These are phyloP conservation scores for Blastomyces parvus DNA, from an alignment of 2,329 filamentous ascomycete species.

Conservation along the genomic window DNA sequence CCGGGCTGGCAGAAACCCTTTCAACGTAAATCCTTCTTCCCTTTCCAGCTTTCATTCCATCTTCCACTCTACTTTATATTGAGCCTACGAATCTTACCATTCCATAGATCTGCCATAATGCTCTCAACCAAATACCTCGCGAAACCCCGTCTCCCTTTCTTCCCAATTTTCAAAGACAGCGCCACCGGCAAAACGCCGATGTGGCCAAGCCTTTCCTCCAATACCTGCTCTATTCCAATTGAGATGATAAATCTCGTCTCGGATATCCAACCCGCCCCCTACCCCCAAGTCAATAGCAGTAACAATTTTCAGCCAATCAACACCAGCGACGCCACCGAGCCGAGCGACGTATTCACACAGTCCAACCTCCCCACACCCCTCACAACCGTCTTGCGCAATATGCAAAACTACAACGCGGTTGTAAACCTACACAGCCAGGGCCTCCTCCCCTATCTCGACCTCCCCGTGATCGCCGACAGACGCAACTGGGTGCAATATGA, in stretches of 20 bases:
- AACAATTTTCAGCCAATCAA: not conserved
- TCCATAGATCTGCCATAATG: conserved; percentile 18
- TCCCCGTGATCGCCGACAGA: conserved; percentile 24
- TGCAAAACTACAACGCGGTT: conserved; percentile 22
- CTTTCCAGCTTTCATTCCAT: not conserved
- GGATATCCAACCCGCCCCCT: not conserved
- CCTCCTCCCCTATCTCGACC: conserved; percentile 15
- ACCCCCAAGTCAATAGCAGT: not conserved
- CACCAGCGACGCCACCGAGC: not conserved
- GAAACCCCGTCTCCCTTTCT: conserved; percentile 20
- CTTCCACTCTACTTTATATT: not conserved
- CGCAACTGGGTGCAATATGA: conserved; percentile 33
- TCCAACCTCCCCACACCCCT: conserved; percentile 11
- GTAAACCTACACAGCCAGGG: conserved; percentile 19
- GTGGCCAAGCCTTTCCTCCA: conserved; percentile 12
- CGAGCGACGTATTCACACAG: conserved; percentile 4
- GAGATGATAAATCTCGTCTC: not conserved
- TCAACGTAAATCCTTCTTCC: conserved; percentile 28
- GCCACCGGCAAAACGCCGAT: conserved; percentile 15
- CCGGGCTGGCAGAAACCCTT: conserved; percentile 30
- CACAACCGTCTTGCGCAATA: conserved; percentile 18
- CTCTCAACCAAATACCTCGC: conserved; percentile 20
- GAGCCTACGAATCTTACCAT: not conserved
- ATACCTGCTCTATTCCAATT: conserved; percentile 9
- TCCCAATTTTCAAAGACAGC: conserved; percentile 18